Percentiles rank a stretch among this genome's conserved stretches.
Conservation (phyloP, 2,329 filamentous ascomycete genomes). For the Sporothrix pallida region DNA sequence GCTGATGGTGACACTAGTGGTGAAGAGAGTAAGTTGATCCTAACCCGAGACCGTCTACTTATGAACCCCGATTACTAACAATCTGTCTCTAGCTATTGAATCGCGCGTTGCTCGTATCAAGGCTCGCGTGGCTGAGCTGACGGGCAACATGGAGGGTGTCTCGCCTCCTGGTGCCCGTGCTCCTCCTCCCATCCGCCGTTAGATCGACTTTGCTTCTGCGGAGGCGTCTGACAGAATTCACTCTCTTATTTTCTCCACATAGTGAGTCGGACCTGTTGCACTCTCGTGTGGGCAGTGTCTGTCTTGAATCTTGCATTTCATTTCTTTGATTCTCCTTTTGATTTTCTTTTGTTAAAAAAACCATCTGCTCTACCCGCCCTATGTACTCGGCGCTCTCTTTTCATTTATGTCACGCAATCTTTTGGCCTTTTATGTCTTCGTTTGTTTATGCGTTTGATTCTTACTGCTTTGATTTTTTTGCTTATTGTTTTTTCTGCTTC, state of each 20-base stretch:
- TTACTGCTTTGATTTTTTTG: not conserved
- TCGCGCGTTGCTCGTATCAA: constrained; percentile 97
- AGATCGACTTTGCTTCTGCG: not conserved
- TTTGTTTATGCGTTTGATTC: not conserved
- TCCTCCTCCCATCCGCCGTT: constrained; percentile 42
- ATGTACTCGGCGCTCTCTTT: not conserved
- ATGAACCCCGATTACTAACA: constrained; percentile 40
- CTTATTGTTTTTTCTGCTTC: not conserved
- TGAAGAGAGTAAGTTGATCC: constrained; percentile 78
- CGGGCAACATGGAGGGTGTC: constrained; percentile 75
- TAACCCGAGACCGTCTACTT: constrained; percentile 26
- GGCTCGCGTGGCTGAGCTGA: constrained; percentile 92
- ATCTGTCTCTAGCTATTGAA: constrained; percentile 75
- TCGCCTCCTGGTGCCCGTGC: constrained; percentile 48
- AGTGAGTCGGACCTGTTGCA: not conserved
- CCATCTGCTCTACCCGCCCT: not conserved
- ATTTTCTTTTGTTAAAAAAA: not conserved
- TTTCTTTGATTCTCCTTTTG: not conserved
- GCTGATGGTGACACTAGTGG: constrained; percentile 89
- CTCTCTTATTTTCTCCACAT: not conserved
- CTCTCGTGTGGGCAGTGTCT: not conserved
- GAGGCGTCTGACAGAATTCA: not conserved
- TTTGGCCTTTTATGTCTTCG: not conserved
- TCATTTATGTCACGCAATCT: constrained; percentile 6
- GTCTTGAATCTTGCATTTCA: not conserved